These are phyloP conservation scores for Peronospora destructor DNA, from an alignment of 352 stramenopile species.

Conservation along the genomic window DNA sequence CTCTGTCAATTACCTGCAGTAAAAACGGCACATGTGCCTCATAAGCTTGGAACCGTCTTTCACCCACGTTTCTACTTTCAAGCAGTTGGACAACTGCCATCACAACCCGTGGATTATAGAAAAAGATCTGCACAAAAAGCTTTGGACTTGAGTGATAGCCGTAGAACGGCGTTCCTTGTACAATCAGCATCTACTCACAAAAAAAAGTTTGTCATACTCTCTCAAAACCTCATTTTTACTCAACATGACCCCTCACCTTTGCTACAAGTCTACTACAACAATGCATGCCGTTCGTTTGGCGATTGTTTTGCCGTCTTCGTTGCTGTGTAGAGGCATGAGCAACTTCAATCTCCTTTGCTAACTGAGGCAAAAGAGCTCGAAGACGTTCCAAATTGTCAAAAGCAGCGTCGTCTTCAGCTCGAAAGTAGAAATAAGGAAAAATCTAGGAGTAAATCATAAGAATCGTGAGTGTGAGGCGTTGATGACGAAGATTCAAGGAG, in stretches of 20 bases:
- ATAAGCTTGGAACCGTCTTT: constrained; percentile 77
- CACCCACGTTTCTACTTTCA: constrained; percentile 71
- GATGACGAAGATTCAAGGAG: too few species aligned
- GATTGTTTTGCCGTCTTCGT: constrained; percentile 18
- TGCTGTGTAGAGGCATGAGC: constrained; percentile 44
- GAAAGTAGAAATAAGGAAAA: constrained; percentile 87
- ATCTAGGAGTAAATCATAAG: constrained; percentile 32
- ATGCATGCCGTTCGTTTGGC: background rate
- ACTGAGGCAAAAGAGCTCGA: constrained; percentile 45
- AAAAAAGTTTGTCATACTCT: background rate
- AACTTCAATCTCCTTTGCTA: constrained; percentile 68
- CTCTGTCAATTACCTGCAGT: constrained; percentile 47
- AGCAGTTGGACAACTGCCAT: constrained; percentile 68
- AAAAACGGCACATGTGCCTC: constrained; percentile 87
- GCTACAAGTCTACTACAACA: constrained; percentile 40
- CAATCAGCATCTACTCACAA: constrained; percentile 63
- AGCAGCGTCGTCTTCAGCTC: constrained; percentile 42
- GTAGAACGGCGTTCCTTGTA: constrained; percentile 86
- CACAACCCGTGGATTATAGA: constrained; percentile 75
- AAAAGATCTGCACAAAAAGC: constrained; percentile 85
- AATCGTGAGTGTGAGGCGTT: too few species aligned
- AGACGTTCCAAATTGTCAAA: constrained; percentile 71
- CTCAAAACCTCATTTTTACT: background rate
- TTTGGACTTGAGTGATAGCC: constrained; percentile 68
- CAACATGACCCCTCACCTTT: constrained; percentile 38